Base-by-base conservation (phyloP, 176 grass and related monocot genomes). In the Cymbopogon citratus region DNA sequence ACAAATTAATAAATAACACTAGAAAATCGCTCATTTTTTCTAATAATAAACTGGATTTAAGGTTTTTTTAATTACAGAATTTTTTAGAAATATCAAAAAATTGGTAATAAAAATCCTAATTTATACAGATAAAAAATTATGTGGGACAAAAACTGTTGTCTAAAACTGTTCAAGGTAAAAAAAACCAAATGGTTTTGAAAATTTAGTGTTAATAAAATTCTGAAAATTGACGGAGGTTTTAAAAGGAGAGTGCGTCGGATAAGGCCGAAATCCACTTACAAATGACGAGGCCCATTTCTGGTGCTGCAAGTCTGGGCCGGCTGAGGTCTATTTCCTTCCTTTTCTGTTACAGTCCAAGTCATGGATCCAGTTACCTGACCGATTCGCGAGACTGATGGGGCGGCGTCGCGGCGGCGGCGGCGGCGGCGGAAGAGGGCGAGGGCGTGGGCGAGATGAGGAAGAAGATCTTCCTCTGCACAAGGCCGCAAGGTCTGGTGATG, bases 401-500 rank as follows among this genome's bases (percentile, higher is more conserved):
- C 28, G 87, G 57, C 82, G 71, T 70, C 77, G 6, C 27, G 54
- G 12, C 38, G 38, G 38, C 38, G 38, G 38, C 31, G 64, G 64
- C 64, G 59, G 61, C 16, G 36, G 85, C 10, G 67, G 80, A 21
- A 15, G 57, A 26, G 66, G 80, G 1, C 35, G 67, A 21, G 74
- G 80, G 15, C 46, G 81, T 12, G 81, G 61, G 65, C 71, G 87
- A 38, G 85, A 39, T 7, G 82, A 71, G 49, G 78, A 84, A 29
- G 87, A 76, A 4, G 85, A 77, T 31, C 52, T 76, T 64, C 71
- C 31, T 62, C 77, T 89, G 51, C 87, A 89, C 82, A 89, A 69
- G 63, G 87, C 77, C 19, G 82, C 82, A 26, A 80, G 82, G 25
- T 85, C 71, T 27, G 88, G 83, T 7, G 88, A 90, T 83, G 74